These are phyloP conservation scores for Ganoderma resinaceum DNA, from an alignment of 1,284 basidiomycete genomes.

Conservation along the genomic window DNA sequence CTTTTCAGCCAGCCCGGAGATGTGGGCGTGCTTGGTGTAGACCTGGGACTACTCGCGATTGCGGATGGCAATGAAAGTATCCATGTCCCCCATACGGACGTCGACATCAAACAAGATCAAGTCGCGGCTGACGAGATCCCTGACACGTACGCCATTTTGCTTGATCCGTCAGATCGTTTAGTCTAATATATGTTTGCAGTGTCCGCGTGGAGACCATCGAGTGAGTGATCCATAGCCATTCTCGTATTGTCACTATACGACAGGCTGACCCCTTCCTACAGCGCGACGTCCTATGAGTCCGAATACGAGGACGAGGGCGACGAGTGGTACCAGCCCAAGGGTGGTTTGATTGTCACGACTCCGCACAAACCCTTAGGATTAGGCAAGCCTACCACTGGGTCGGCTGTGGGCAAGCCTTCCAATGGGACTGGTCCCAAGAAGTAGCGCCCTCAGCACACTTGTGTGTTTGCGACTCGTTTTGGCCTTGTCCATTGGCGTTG, in stretches of 20 bases:
- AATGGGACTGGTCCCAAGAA: no score
- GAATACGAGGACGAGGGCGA: neutral
- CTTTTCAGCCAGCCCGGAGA: neutral
- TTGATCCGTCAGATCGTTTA: neutral
- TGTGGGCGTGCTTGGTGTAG: neutral
- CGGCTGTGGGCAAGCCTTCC: neutral
- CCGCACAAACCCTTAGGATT: neutral
- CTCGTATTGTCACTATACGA: neutral
- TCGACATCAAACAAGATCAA: neutral
- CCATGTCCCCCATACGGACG: neutral
- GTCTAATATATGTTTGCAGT: neutral
- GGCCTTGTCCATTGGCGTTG: neutral
- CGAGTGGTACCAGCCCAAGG: slow-evolving; percentile 1
- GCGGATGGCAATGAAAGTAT: neutral
- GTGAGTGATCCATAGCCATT: neutral
- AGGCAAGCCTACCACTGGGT: no score
- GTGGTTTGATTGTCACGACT: neutral
- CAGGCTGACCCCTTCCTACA: neutral
- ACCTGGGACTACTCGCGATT: neutral
- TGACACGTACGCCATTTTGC: neutral
- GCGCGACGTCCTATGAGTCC: neutral
- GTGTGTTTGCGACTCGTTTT: neutral
- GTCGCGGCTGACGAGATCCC: neutral
- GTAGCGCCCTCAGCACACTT: neutral
- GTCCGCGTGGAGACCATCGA: neutral